phyloP scores from a whole-genome alignment of 2,329 filamentous ascomycete genomes.

The Aureobasidium sp. region DNA sequence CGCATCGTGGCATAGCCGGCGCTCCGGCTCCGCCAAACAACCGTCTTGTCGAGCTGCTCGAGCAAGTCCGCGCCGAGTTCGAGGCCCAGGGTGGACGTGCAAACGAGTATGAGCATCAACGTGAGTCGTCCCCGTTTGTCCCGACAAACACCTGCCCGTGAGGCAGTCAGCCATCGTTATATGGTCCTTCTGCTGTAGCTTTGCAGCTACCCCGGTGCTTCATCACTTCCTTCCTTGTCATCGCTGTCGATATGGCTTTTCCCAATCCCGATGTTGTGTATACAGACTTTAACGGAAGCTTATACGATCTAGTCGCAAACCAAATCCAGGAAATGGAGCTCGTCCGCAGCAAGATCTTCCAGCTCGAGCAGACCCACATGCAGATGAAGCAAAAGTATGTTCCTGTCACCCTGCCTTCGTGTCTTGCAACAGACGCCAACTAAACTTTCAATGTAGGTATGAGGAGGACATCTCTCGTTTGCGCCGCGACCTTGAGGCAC shows the following conservation, averaged over 20 bases:
- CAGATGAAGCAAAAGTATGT: constrained; percentile 85
- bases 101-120: constrained; percentile 86
- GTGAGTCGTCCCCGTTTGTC: constrained; percentile 51
- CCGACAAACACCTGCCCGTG: background rate
- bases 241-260: background rate
- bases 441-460: constrained; percentile 55
- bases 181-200: background rate
- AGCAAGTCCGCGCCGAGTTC: constrained; percentile 85
- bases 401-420: background rate
- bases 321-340: constrained; percentile 95
- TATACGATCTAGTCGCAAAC: constrained; percentile 59
- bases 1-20: constrained; percentile 72
- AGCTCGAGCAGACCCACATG: constrained; percentile 84
- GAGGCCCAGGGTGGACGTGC: constrained; percentile 67
- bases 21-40: constrained; percentile 52
- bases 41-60: constrained; percentile 84
- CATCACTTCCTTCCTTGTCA: background rate
- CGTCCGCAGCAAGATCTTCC: constrained; percentile 86
- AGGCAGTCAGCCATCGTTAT: background rate
- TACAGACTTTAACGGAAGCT: constrained; percentile 13
- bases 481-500: constrained; percentile 76
- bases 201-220: background rate
- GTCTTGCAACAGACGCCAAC: background rate
- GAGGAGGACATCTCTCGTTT: constrained; percentile 84
- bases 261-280: background rate